These are phyloP conservation scores for Wolfiporia cocos DNA, from an alignment of 1,284 basidiomycete species.

Conservation along the genomic window DNA sequence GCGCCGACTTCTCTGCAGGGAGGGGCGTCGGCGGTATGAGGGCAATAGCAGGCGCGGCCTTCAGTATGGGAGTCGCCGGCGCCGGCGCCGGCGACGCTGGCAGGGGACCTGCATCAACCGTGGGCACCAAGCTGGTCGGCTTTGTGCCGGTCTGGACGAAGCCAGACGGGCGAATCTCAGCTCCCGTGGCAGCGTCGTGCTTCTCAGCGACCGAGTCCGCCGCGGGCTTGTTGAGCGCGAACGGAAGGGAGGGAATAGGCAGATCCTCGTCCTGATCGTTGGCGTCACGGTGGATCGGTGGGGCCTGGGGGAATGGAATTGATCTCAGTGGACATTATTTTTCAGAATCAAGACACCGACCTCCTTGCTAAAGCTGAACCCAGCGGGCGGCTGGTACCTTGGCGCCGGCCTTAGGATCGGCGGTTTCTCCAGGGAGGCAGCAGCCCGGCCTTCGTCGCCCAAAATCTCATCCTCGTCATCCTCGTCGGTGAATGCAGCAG, in stretches of 20 bases:
- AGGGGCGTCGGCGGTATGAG: conserved; percentile 17
- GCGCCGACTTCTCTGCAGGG: conserved; percentile 2
- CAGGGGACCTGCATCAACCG: conserved; percentile 3
- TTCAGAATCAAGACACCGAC: conserved; percentile 31
- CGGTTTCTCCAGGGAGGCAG: no score
- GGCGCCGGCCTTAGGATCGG: no score
- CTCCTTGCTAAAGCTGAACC: conserved; percentile 63
- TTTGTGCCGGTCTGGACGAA: conserved; percentile 2
- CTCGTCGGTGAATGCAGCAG: conserved; percentile 61
- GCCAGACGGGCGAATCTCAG: conserved; percentile 2
- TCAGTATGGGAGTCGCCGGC: conserved; percentile 12
- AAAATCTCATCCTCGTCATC: conserved; percentile 43
- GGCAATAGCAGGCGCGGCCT: conserved; percentile 19
- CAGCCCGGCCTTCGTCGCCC: conserved; percentile 37
- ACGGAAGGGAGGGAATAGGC: conserved; percentile 57
- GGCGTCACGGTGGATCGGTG: no score
- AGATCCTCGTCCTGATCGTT: no score
- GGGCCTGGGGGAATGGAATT: no score
- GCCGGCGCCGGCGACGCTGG: conserved; percentile 2
- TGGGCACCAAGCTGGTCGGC: conserved; percentile 8
- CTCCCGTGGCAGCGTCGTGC: neutral
- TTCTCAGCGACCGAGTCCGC: neutral
- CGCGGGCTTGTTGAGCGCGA: conserved; percentile 45
- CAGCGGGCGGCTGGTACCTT: conserved; percentile 51
- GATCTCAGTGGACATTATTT: no score